Base-by-base conservation (phyloP, 2,329 filamentous ascomycete genomes). In the Monosporascus sp. region DNA sequence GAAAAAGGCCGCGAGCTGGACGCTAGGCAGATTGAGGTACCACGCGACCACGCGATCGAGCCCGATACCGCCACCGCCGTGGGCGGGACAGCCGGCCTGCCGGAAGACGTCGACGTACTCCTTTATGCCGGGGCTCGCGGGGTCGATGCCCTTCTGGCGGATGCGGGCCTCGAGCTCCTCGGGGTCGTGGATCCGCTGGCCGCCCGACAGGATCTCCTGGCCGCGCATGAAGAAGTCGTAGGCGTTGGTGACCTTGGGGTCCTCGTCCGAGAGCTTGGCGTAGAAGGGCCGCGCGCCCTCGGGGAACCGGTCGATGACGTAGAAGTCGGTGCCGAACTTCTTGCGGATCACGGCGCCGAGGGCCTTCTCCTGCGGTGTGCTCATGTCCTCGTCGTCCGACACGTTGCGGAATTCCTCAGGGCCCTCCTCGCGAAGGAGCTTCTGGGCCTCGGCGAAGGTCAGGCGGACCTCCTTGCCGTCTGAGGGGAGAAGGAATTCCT, bases 281-380 rank as follows among this genome's bases (percentile, higher is more conserved):
- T 97, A 97, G 73, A 96, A 96, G 5, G 93, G 93, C 31, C 94
- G 84, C 20, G 94, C 89, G 38, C 79, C 78, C 70, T 94, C 85
- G 45, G 94, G 94, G 79, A 96, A 99, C 74, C 97, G 94, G 78
- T 97, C 93, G 57, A 99, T 82, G 22, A 95, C 86, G 75, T 96
- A 97, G 76, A 97, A 97, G 75, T 99, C 94, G 55, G 91, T 94
- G 68, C 88, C 83, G 80, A 88, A 96, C 74, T 96, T 97, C 63
- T 89, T 81, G 53, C 89, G 86, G 60, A 97, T 84, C 47, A 97
- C 79, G 25, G 84, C 85, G 53, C 94, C 94, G 8, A 97, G 85
- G n/a, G 87, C 89, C 74, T 92, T 92, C 70, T 94, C 89, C 66
- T 93, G 86, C 0, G 89, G 85, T 0, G 89, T 94, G 66, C 74